phyloP scores from a whole-genome alignment of 208 protist genomes.

The Leishmania tropica region DNA sequence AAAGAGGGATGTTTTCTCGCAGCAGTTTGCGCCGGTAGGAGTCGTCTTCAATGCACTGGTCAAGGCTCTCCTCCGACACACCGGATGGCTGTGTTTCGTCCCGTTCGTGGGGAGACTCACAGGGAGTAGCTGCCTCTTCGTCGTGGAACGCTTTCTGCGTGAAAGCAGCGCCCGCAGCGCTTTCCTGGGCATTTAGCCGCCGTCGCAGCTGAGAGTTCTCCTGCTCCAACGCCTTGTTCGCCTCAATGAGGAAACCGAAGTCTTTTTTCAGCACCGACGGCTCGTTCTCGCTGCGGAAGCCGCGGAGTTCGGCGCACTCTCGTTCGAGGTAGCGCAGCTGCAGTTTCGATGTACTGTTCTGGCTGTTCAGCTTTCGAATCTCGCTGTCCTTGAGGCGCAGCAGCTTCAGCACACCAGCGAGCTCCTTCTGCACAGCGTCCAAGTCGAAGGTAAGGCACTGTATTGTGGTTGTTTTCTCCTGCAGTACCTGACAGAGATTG shows the following conservation, averaged over 20 bases:
- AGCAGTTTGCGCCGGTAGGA: constrained; percentile 36
- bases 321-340: constrained; percentile 62
- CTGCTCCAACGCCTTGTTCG: constrained; percentile 74
- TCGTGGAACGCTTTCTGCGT: neutral
- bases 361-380: constrained; percentile 40
- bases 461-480: constrained; percentile 14
- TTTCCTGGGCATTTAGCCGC: constrained; percentile 30
- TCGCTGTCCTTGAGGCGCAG: constrained; percentile 61
- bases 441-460: constrained; percentile 25
- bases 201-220: constrained; percentile 57
- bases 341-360: constrained; percentile 42
- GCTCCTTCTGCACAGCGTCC: constrained; percentile 44
- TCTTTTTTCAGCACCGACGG: constrained; percentile 39
- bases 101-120: neutral
- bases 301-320: constrained; percentile 34
- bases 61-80: neutral
- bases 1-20: constrained; percentile 43
- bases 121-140: neutral
- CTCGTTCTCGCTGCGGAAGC: constrained; percentile 21
- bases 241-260: constrained; percentile 64
- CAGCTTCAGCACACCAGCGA: constrained; percentile 54
- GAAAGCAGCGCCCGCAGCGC: neutral
- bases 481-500: constrained; percentile 18
- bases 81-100: too few species aligned
- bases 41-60: constrained; percentile 22